Evolutionary conservation across 371 early-diverging fungal genomes (phyloP).

Genomic region (Mortierella sp.): DNA sequence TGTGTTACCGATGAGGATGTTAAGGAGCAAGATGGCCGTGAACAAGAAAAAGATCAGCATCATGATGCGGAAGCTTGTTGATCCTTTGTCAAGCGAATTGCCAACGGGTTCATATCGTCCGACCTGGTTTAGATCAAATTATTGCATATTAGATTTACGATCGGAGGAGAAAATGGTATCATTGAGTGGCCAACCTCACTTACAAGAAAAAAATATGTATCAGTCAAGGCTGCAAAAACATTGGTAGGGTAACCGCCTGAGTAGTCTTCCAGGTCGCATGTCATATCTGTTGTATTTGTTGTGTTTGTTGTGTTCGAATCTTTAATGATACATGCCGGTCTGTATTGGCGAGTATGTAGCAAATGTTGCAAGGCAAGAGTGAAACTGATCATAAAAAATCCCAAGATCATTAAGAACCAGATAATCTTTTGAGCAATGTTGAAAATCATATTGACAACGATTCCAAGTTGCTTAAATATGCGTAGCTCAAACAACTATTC

Average conservation of each 20-base stretch:
- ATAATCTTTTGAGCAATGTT: constrained; percentile 36
- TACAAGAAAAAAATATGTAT: constrained; percentile 47
- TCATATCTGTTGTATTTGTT: neutral
- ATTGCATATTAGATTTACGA: neutral
- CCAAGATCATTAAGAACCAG: constrained; percentile 49
- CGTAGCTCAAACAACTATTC: constrained; percentile 50
- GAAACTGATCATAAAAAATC: constrained; percentile 40
- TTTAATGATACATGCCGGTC: neutral
- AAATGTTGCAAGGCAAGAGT: constrained; percentile 49
- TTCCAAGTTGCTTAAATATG: constrained; percentile 41
- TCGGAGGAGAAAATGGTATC: too few species aligned
- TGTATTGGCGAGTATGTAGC: constrained; percentile 24
- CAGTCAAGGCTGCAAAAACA: constrained; percentile 21
- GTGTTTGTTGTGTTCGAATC: neutral
- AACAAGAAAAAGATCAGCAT: constrained; percentile 52
- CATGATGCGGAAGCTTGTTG: constrained; percentile 34
- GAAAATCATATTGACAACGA: constrained; percentile 53
- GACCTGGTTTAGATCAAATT: constrained; percentile 12
- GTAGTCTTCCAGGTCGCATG: neutral
- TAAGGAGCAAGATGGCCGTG: constrained; percentile 43
- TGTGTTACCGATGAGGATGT: constrained; percentile 41
- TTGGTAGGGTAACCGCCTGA: constrained; percentile 8
- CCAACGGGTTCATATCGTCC: constrained; percentile 45
- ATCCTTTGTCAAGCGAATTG: neutral
- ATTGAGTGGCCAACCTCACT: neutral